Evolutionary conservation across 2,329 filamentous ascomycete species (phyloP).

Genomic region (Fusarium stilboides): DNA sequence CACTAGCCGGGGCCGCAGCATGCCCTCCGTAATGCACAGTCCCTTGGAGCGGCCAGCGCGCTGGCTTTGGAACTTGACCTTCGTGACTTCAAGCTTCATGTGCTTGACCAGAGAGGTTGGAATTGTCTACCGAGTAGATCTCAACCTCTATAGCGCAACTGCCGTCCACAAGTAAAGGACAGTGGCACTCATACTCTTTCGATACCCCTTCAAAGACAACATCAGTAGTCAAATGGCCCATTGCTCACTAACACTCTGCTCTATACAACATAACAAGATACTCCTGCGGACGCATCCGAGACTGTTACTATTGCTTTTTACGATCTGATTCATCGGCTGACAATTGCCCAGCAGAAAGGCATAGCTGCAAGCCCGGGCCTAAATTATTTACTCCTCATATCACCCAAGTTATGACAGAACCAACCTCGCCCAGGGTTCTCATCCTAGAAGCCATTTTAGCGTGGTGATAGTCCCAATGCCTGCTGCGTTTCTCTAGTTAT

Average conservation of each 20-base stretch:
- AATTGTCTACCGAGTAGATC: not conserved
- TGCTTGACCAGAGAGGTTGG: not conserved
- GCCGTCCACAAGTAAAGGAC: not conserved
- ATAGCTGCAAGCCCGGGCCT: not conserved
- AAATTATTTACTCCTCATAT: constrained; percentile 18
- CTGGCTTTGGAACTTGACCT: constrained; percentile 8
- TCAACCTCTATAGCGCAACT: not conserved
- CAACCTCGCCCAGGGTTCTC: constrained; percentile 24
- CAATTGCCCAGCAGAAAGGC: not conserved
- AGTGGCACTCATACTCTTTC: not conserved
- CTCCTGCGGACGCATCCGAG: not conserved
- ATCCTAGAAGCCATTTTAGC: constrained; percentile 43
- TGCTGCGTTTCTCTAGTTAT: constrained; percentile 48
- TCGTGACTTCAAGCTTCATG: constrained; percentile 5
- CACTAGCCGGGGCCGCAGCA: constrained; percentile 45
- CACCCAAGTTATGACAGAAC: constrained; percentile 23
- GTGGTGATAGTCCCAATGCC: constrained; percentile 42
- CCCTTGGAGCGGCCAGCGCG: constrained; percentile 16
- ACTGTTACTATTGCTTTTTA: constrained; percentile 1
- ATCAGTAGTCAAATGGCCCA: too few species aligned
- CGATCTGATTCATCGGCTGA: not conserved
- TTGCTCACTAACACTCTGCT: not conserved
- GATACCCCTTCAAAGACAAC: not conserved
- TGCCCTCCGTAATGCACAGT: constrained; percentile 34
- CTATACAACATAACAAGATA: not conserved